Evolutionary conservation across 352 stramenopile species (phyloP).

Genomic region (Phytophthora pluvialis): DNA sequence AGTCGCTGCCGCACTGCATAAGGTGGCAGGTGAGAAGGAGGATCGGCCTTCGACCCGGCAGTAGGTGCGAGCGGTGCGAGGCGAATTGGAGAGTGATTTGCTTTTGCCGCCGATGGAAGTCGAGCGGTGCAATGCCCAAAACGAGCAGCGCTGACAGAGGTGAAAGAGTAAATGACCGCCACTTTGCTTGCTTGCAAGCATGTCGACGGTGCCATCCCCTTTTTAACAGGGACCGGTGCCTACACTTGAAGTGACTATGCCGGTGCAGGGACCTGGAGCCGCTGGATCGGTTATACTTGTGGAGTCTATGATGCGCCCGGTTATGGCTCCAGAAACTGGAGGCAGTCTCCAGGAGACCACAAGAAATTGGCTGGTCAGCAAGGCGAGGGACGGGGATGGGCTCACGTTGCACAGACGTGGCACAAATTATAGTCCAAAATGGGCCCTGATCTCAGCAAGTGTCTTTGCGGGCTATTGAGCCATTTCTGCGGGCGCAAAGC

Average conservation of each 20-base stretch:
- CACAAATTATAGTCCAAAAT: slow-evolving; percentile 7
- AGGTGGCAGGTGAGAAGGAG: not conserved
- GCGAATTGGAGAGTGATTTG: slow-evolving; percentile 20
- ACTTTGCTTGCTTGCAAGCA: slow-evolving; percentile 30
- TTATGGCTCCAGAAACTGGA: slow-evolving; percentile 14
- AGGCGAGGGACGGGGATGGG: slow-evolving; percentile 1
- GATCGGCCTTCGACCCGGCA: not conserved
- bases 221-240: slow-evolving; percentile 4
- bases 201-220: slow-evolving; percentile 22
- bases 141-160: not conserved
- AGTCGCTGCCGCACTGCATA: slow-evolving; percentile 29
- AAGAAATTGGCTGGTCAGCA: slow-evolving; percentile 31
- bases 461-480: no score
- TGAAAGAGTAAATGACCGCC: slow-evolving; percentile 12
- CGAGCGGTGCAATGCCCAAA: slow-evolving; percentile 15
- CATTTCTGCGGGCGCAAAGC: no score
- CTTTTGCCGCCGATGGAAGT: slow-evolving; percentile 23
- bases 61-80: slow-evolving; percentile 9
- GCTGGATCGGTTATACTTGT: slow-evolving; percentile 13
- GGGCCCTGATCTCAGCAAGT: no score
- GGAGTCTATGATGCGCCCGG: slow-evolving; percentile 6
- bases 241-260: slow-evolving; percentile 9
- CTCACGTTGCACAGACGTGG: not conserved
- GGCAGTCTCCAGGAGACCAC: no score
- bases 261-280: not conserved